Evolutionary conservation across 345 rosid genomes (phyloP).

Genomic region (Populus nigra): DNA sequence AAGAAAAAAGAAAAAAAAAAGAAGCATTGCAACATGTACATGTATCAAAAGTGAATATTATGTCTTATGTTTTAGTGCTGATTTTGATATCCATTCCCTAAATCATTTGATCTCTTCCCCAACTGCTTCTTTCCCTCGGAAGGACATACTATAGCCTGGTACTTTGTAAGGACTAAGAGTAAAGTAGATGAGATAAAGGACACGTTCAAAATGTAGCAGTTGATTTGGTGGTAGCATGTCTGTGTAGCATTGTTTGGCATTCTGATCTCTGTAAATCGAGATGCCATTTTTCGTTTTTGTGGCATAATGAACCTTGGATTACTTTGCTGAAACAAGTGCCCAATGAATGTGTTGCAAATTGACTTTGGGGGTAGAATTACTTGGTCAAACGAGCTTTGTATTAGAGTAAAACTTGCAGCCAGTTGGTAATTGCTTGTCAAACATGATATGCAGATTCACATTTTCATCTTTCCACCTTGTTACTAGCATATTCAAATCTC

Average conservation of each 20-base stretch:
- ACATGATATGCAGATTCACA: not conserved
- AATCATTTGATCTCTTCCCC: not conserved
- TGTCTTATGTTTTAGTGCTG: conserved; percentile 15
- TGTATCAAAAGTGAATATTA: conserved; percentile 17
- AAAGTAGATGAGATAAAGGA: not conserved
- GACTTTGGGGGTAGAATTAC: not conserved
- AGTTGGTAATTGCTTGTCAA: not conserved
- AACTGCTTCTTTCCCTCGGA: no score
- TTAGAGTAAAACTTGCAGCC: not conserved
- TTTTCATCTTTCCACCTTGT: not conserved
- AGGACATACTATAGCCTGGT: no score
- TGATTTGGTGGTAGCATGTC: not conserved
- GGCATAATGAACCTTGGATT: not conserved
- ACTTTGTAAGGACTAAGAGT: not conserved
- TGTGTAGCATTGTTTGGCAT: not conserved
- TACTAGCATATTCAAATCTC: not conserved
- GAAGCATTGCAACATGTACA: conserved; percentile 22
- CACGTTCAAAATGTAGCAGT: not conserved
- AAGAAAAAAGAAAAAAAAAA: not conserved
- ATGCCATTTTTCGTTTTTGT: not conserved
- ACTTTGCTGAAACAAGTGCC: not conserved
- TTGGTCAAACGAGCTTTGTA: not conserved
- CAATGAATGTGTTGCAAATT: not conserved
- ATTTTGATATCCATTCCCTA: conserved; percentile 7
- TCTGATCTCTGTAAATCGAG: not conserved